phyloP scores from a whole-genome alignment of 2,329 filamentous ascomycete species.

The Venturia carpophila region DNA sequence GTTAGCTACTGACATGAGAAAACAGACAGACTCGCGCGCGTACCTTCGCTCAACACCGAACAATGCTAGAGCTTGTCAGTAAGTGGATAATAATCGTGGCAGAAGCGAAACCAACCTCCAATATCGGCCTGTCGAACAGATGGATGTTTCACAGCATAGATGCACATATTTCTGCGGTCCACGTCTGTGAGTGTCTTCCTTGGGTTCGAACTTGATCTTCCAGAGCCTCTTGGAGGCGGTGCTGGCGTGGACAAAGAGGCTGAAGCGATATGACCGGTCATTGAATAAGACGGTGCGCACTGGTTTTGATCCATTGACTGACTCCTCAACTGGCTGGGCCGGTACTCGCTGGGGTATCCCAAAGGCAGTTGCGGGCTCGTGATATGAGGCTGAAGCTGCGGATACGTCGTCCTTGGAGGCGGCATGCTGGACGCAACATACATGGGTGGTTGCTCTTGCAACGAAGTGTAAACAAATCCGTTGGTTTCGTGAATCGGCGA shows the following conservation, averaged over 20 bases:
- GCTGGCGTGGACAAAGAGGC: conserved; percentile 32
- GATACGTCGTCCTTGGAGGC: conserved; percentile 33
- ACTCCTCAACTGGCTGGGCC: conserved; percentile 10
- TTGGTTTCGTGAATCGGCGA: conserved; percentile 35
- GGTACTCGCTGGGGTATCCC: conserved; percentile 32
- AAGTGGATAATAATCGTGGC: background rate
- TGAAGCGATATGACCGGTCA: conserved; percentile 28
- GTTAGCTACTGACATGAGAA: background rate
- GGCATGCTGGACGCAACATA: conserved; percentile 31
- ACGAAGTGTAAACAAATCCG: conserved; percentile 32
- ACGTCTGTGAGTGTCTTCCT: conserved; percentile 85
- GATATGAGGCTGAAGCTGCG: conserved; percentile 35
- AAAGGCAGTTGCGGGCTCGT: conserved; percentile 34
- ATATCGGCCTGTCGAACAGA: conserved; percentile 93
- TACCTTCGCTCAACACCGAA: conserved; percentile 98
- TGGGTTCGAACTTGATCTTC: conserved; percentile 50
- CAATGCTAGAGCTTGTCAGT: conserved; percentile 47
- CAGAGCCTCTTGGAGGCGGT: conserved; percentile 33
- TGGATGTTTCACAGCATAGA: conserved; percentile 85
- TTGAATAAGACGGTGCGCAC: conserved; percentile 9
- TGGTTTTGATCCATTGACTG: conserved; percentile 9
- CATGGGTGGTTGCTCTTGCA: conserved; percentile 34
- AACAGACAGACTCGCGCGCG: conserved; percentile 26
- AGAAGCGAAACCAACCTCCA: conserved; percentile 53
- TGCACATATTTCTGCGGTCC: conserved; percentile 86